Evolutionary conservation across 2,329 filamentous ascomycete genomes (phyloP), one percentile per base, ranked within the genome.

Genomic region (Phaeosphaeria sp.): DNA sequence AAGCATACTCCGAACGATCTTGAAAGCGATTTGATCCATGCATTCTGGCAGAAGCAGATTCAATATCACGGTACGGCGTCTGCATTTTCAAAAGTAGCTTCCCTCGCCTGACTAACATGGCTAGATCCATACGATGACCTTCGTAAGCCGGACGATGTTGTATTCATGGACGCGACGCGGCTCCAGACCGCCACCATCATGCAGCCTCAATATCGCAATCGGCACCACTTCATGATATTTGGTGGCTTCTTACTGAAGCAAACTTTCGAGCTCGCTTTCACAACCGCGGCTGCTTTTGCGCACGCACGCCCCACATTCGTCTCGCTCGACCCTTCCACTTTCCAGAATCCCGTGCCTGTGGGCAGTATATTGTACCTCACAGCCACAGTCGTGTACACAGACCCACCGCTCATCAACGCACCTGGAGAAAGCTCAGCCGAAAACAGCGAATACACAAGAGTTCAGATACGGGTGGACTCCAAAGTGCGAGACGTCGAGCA

Each of bases 221-320:
- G 87, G 1, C 89, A 91, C 74, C 87, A 90, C 67, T 90, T 90
- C 74, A 91, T 91, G 89, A 90, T 92, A 54, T 92, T 92, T 67
- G 90, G 90, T 51, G 90, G 90, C 15, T 91, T 89, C 72, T 83
- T 92, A 11, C 81, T 92, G 11, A 90, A 90, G 71, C 87, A 90
- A 69, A 90, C 89, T 0, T 92, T 91, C 67, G 90, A 92, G 76
- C 82, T 92, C 6, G 89, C 90, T 1, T 92, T 92, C 77, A 91
- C 89, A 73, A 90, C 88, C 68, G 89, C 88, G 0, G 88, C 89
- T 1, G 86, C 86, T 9, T 90, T 91, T 70, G 86, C 89, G 0
- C 89, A 90, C 70, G 83, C 85, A 1, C 82, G 89, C 2, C 89
- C 89, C 1, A 89, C 86, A 17, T 92, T 92, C 79, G 80, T 92